phyloP scores from a whole-genome alignment of 441 rosid species.

The Flueggea neowawraea region DNA sequence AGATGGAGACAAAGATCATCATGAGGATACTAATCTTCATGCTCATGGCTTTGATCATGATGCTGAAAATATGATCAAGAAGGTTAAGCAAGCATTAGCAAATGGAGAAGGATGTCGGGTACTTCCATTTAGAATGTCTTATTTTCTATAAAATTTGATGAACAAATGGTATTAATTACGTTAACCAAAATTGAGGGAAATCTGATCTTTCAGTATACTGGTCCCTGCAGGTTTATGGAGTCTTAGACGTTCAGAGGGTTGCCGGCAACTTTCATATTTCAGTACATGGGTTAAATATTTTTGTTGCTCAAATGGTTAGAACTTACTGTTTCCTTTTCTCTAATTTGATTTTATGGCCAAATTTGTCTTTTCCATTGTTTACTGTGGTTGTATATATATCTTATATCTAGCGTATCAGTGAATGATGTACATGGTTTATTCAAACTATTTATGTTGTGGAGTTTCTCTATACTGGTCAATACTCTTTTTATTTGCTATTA shows the following conservation, averaged over 20 bases:
- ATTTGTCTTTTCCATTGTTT: no score
- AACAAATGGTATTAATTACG: conserved; percentile 4
- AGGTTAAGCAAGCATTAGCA: conserved; percentile 83
- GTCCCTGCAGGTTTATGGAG: conserved; percentile 78
- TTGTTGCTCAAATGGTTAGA: conserved; percentile 92
- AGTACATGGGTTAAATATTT: conserved; percentile 89
- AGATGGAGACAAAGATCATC: conserved; percentile 56
- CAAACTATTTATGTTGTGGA: no score
- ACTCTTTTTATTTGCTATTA: no score
- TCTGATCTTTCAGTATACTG: conserved; percentile 11
- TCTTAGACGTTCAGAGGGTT: conserved; percentile 95
- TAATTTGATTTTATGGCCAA: not conserved
- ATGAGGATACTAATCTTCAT: conserved; percentile 52
- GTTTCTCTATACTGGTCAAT: no score
- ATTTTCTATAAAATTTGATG: conserved; percentile 2
- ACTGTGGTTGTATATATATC: no score
- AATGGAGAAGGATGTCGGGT: conserved; percentile 98
- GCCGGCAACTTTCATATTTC: conserved; percentile 99
- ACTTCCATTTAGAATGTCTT: conserved; percentile 15
- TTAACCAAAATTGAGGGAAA: not conserved
- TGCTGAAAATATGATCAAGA: conserved; percentile 85
- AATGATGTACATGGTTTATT: no score
- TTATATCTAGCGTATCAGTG: no score
- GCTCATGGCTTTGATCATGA: conserved; percentile 68
- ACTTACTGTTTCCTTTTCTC: not conserved